Evolutionary conservation across 2,329 filamentous ascomycete genomes (phyloP).

Genomic region (Fusarium sterilihyphosum): DNA sequence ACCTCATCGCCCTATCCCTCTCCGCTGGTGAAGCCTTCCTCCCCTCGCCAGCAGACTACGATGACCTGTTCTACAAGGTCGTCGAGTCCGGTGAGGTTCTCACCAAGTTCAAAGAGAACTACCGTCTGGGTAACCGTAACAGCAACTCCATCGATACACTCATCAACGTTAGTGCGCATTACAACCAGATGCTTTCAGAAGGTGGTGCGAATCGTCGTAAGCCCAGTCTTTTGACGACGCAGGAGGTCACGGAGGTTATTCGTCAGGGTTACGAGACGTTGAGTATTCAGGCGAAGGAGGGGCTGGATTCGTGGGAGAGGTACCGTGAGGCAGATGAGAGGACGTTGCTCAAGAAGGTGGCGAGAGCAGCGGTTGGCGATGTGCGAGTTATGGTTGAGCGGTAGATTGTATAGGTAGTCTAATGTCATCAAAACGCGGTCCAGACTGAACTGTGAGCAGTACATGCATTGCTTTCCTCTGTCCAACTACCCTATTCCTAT

Average conservation of each 20-base stretch:
- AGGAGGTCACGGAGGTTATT: conserved; percentile 89
- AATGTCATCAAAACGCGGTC: conserved; percentile 7
- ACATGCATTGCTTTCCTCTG: neutral
- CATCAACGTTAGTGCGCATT: conserved; percentile 84
- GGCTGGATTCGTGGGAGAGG: conserved; percentile 83
- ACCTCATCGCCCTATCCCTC: conserved; percentile 83
- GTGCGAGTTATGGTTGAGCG: conserved; percentile 62
- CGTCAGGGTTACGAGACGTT: conserved; percentile 96
- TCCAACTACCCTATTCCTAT: neutral
- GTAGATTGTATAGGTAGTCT: conserved; percentile 23
- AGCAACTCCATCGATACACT: conserved; percentile 84
- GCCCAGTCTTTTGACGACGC: conserved; percentile 78
- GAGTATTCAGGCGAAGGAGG: conserved; percentile 89
- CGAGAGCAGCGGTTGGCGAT: conserved; percentile 76
- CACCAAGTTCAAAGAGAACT: conserved; percentile 82
- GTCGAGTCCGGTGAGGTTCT: conserved; percentile 90
- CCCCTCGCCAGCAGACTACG: conserved; percentile 86
- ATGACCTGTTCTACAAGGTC: conserved; percentile 98
- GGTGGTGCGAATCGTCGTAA: conserved; percentile 52
- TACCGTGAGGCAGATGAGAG: conserved; percentile 91
- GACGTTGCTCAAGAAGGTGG: conserved; percentile 85
- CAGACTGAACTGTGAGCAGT: neutral
- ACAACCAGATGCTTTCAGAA: conserved; percentile 80
- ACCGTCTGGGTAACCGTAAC: conserved; percentile 65
- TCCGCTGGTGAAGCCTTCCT: conserved; percentile 91